Percentiles rank a stretch among this genome's conserved stretches.
phyloP scores from a whole-genome alignment of 805 yeast genomes.

The Pichia californica region DNA sequence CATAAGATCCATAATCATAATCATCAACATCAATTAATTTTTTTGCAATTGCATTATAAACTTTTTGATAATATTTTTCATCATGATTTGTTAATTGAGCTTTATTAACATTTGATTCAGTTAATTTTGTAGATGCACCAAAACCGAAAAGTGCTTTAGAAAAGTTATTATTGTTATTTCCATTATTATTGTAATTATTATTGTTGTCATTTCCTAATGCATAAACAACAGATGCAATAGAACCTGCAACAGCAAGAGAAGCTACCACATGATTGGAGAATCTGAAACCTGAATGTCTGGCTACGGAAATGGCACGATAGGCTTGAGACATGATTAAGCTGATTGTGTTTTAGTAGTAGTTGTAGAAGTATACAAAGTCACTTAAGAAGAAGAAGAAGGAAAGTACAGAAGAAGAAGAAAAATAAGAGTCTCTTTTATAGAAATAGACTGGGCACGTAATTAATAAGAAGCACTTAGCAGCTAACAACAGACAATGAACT shows the following conservation, averaged over 20 bases:
- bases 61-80: slow-evolving; percentile 51
- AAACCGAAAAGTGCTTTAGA: slow-evolving; percentile 23
- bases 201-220: slow-evolving; percentile 15
- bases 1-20: slow-evolving; percentile 57
- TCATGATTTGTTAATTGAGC: slow-evolving; percentile 30
- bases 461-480: too few species aligned
- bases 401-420: too few species aligned
- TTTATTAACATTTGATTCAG: slow-evolving; percentile 25
- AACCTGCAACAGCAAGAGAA: slow-evolving; percentile 20
- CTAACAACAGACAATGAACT: too few species aligned
- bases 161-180: slow-evolving; percentile 10
- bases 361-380: too few species aligned
- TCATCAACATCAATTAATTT: slow-evolving; percentile 49
- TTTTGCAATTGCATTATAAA: slow-evolving; percentile 68
- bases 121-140: slow-evolving; percentile 21
- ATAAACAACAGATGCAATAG: slow-evolving; percentile 25
- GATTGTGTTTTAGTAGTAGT: too few species aligned
- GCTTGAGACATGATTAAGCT: background rate
- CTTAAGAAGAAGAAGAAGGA: too few species aligned
- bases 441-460: too few species aligned
- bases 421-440: too few species aligned
- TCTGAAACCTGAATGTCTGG: background rate
- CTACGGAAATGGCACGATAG: slow-evolving; percentile 1
- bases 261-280: background rate
- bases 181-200: slow-evolving; percentile 13